Evolutionary conservation across 1,284 basidiomycete species (phyloP).

Genomic region (Pseudozyma flocculosa): DNA sequence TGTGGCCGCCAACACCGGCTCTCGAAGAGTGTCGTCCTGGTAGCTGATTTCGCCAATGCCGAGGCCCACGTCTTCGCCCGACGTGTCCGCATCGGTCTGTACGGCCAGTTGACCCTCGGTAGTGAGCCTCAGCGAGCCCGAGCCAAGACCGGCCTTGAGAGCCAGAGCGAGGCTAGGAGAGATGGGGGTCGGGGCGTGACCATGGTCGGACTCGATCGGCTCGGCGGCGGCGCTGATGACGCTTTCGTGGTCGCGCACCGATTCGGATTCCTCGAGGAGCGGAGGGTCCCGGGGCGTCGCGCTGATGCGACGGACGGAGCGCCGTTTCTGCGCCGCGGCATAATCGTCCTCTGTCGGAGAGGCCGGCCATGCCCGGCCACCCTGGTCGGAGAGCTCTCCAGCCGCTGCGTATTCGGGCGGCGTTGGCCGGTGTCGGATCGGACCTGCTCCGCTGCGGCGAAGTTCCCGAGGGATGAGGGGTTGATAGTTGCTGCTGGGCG

Average conservation of each 20-base stretch:
- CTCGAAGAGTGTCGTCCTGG: too few relatives aligned
- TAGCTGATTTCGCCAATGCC: not conserved
- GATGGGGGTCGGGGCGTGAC: constrained; percentile 4
- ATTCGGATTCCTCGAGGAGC: constrained; percentile 9
- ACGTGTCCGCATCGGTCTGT: not conserved
- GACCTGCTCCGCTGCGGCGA: constrained; percentile 1
- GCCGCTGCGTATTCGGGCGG: not conserved
- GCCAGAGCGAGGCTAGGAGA: constrained; percentile 7
- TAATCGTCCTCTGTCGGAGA: not conserved
- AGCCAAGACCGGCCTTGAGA: constrained; percentile 10
- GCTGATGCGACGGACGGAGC: constrained; percentile 9
- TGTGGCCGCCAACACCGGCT: too few relatives aligned
- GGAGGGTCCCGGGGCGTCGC: constrained; percentile 12
- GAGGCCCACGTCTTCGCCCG: not conserved
- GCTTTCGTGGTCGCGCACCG: constrained; percentile 4
- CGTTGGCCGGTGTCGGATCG: not conserved
- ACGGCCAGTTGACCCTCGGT: not conserved
- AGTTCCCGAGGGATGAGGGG: not conserved
- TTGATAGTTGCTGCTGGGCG: not conserved
- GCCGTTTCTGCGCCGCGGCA: not conserved
- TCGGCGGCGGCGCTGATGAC: not conserved
- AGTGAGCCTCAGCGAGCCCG: constrained; percentile 2
- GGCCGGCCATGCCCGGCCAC: not conserved
- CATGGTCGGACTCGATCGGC: constrained; percentile 5
- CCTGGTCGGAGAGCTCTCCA: not conserved